phyloP scores from a whole-genome alignment of 2,329 filamentous ascomycete genomes.

The Lachnellula subtilissima region DNA sequence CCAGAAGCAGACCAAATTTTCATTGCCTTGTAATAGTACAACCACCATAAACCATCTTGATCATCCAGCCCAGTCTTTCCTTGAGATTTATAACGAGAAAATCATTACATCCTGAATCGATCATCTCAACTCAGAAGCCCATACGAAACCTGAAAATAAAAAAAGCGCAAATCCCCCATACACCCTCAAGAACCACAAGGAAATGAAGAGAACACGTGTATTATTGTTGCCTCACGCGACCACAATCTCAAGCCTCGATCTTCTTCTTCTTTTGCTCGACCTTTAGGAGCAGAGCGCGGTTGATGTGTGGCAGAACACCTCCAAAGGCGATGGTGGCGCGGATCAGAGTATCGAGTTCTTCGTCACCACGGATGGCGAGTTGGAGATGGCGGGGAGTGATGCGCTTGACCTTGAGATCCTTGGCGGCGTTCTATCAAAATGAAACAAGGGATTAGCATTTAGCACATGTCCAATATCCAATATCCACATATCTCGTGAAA shows the following conservation, averaged over 20 bases:
- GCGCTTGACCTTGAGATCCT: conserved; percentile 99
- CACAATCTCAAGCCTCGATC: conserved; percentile 37
- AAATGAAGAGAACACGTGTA: conserved; percentile 7
- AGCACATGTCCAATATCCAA: no score
- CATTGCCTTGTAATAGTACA: conserved; percentile 14
- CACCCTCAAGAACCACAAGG: conserved; percentile 17
- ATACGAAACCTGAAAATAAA: conserved; percentile 12
- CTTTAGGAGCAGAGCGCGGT: conserved; percentile 91
- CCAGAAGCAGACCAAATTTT: not conserved
- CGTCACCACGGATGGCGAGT: conserved; percentile 95
- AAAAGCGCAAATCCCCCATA: conserved; percentile 15
- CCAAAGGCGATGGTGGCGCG: conserved; percentile 97
- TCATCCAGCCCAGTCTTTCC: conserved; percentile 1
- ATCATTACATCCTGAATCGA: conserved; percentile 3
- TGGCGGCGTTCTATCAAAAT: conserved; percentile 75
- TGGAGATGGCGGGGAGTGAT: conserved; percentile 97
- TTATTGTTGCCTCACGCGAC: conserved; percentile 7
- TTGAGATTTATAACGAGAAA: conserved; percentile 9
- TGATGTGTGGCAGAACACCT: conserved; percentile 98
- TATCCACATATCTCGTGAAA: no score
- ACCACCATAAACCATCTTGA: conserved; percentile 1
- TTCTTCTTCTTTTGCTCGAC: conserved; percentile 96
- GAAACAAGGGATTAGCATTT: conserved; percentile 12
- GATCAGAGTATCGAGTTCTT: conserved; percentile 96
- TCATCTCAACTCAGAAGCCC: conserved; percentile 18